Base-by-base conservation (phyloP, 345 rosid species). In the Mallotus nudiflorus region DNA sequence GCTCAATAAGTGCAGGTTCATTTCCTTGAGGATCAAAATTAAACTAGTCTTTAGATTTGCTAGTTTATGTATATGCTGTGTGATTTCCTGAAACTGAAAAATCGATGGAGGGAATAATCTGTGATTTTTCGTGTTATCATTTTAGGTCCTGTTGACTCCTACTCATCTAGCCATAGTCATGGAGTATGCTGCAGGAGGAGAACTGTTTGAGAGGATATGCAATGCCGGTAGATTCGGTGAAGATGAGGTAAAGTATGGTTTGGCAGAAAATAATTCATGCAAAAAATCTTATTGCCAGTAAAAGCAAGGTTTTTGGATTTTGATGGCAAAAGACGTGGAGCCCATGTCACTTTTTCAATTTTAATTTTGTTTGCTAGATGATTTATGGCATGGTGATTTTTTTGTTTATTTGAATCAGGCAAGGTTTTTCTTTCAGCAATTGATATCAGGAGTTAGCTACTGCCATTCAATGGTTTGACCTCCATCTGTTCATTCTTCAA, bases 111-210 rank as follows among this genome's bases (percentile, higher is more conserved):
- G 40, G 9, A 50, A 13, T 56, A n/a, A 4, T 51, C 39, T 29
- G 22, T 46, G 39, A 54, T 28, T 56, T 64, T 64, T 19, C 55
- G 64, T 55, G 46, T 9, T 45, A 31, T 50, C 10, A 64, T 48
- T 77, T 61, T 77, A 89, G 97, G 90, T 92, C 69, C 88, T 87
- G 73, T 67, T 92, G 83, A 90, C 95, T 9, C 88, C 93, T 25
- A 88, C 98, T 11, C 98, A 92, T 87, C 82, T 90, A 71, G 96
- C 88, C 0, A 92, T 92, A 71, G 93, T 88, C 27, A 92, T 90
- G 96, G 98, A 92, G 80, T 88, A 90, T 79, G 98, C 98, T 24
- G 89, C 93, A 48, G 96, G 96, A 5, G 98, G 98, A 62, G 98
- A 92, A 80, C 93, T 92, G 68, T 92, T 92, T 76, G 94, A 89